A percentile compares a stretch with the other conserved stretches of the same genome.
Conservation (phyloP, 163 green algal genomes). For the Scenedesmus sp. region DNA sequence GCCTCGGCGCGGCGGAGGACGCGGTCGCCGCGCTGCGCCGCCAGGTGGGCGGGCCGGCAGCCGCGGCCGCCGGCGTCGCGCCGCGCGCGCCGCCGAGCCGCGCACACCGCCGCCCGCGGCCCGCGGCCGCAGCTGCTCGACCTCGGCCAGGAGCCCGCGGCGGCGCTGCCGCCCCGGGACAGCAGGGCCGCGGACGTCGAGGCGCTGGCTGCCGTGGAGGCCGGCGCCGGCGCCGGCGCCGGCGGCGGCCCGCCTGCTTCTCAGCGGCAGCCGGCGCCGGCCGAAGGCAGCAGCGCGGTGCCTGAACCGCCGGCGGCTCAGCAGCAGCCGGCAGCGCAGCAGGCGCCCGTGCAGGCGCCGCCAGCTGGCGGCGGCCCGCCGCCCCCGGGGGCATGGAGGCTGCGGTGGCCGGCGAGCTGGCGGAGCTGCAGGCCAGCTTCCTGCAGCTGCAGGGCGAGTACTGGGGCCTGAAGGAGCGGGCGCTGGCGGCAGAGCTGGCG, state of each 20-base stretch:
- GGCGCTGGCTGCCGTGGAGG: background rate
- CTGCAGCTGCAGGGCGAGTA: slow-evolving; percentile 40
- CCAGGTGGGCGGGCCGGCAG: slow-evolving; percentile 15
- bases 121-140: background rate
- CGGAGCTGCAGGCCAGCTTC: slow-evolving; percentile 27
- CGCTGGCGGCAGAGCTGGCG: slow-evolving; percentile 29
- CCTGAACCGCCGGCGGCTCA: background rate
- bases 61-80: no score
- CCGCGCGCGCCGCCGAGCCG: no score
- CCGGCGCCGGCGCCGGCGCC: background rate
- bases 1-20: slow-evolving; percentile 16
- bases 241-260: background rate
- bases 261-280: background rate
- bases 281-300: no score
- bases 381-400: background rate
- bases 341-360: no score
- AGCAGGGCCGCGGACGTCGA: background rate
- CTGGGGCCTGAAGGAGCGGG: slow-evolving; percentile 31
- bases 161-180: background rate
- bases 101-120: no score
- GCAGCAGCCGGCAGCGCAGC: slow-evolving; percentile 15
- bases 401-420: slow-evolving; percentile 12
- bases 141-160: slow-evolving; percentile 8
- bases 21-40: background rate
- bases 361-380: background rate